phyloP scores from a whole-genome alignment of 768 basidiomycete species.

The Lyophyllum semitale region DNA sequence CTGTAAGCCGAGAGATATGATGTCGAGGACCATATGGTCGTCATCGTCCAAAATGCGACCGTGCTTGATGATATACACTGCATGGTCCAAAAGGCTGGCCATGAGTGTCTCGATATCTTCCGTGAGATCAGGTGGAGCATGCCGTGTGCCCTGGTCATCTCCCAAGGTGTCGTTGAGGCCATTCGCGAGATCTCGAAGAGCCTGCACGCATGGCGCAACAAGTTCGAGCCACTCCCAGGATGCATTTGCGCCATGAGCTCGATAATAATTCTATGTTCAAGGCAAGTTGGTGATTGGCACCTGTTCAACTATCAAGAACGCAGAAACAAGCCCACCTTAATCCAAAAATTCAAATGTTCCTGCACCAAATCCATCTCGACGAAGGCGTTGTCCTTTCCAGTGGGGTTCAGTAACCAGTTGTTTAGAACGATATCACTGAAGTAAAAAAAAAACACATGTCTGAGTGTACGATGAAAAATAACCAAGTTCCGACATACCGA shows the following conservation, averaged over 20 bases:
- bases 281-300: not conserved
- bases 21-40: not conserved
- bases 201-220: slow-evolving; percentile 25
- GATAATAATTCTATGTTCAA: slow-evolving; percentile 8
- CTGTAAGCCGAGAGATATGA: not conserved
- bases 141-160: not conserved
- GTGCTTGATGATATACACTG: not conserved
- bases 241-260: slow-evolving; percentile 22
- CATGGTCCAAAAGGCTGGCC: not conserved
- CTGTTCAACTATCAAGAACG: not conserved
- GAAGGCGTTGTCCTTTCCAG: slow-evolving; percentile 25
- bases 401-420: slow-evolving; percentile 36
- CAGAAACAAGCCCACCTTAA: slow-evolving; percentile 22
- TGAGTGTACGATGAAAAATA: too few species aligned
- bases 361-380: slow-evolving; percentile 33
- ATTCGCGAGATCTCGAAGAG: slow-evolving; percentile 19
- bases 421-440: slow-evolving; percentile 1
- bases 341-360: slow-evolving; percentile 36
- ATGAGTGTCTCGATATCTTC: not conserved
- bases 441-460: too few species aligned
- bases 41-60: not conserved
- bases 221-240: slow-evolving; percentile 30
- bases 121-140: not conserved
- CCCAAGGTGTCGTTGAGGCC: not conserved
- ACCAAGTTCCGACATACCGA: not conserved